phyloP scores from a whole-genome alignment of 495 filamentous ascomycete genomes.

The Apodospora peruviana region DNA sequence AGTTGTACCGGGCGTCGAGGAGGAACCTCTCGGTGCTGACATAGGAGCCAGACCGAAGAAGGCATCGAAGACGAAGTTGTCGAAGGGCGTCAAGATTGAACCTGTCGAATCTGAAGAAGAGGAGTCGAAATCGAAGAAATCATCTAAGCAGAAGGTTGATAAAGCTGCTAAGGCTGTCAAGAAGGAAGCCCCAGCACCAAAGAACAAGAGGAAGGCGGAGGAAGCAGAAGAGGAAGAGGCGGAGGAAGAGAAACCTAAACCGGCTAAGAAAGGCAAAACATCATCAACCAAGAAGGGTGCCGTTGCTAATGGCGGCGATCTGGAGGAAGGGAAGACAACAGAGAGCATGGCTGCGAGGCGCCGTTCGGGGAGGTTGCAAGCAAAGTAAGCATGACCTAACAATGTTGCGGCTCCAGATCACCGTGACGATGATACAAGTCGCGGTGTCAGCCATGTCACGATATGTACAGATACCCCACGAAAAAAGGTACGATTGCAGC shows the following conservation, averaged over 20 bases:
- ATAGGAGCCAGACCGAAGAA: constrained; percentile 23
- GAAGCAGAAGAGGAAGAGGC: constrained; percentile 6
- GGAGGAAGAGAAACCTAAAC: constrained; percentile 7
- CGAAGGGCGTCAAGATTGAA: background rate
- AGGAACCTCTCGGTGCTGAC: constrained; percentile 23
- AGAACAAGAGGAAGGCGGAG: constrained; percentile 13
- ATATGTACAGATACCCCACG: no score
- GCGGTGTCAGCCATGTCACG: no score
- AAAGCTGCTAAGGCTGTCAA: constrained; percentile 4
- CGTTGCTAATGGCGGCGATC: constrained; percentile 7
- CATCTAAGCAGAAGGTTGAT: background rate
- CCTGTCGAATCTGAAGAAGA: constrained; percentile 2
- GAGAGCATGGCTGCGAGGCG: constrained; percentile 18
- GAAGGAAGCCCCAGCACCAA: background rate
- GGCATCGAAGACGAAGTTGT: constrained; percentile 15
- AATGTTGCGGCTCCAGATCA: background rate
- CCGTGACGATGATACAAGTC: no score
- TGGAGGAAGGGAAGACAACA: constrained; percentile 3
- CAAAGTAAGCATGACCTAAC: constrained; percentile 3
- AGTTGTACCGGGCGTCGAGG: constrained; percentile 27
- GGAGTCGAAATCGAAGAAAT: background rate
- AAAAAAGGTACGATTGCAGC: no score
- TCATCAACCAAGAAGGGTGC: background rate
- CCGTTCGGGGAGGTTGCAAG: constrained; percentile 31
- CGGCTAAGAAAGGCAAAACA: constrained; percentile 22